These are phyloP conservation scores for Fusarium zealandicum DNA, from an alignment of 2,329 filamentous ascomycete genomes.

Conservation along the genomic window DNA sequence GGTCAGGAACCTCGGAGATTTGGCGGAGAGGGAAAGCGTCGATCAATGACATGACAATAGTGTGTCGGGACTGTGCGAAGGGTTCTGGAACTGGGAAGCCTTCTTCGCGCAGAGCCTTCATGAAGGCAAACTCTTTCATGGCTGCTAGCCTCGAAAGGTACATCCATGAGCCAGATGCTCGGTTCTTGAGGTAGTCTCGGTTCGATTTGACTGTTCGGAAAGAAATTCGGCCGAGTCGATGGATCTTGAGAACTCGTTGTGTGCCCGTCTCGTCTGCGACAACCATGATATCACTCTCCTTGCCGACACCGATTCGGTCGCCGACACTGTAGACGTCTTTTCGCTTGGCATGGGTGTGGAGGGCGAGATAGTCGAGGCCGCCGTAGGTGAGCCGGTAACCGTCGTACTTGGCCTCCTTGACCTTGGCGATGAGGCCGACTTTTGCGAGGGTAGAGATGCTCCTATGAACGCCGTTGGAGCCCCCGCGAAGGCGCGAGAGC, in stretches of 20 bases:
- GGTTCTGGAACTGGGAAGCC: slow-evolving; percentile 91
- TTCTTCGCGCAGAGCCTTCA: slow-evolving; percentile 83
- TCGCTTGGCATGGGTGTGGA: slow-evolving; percentile 85
- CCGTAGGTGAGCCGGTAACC: slow-evolving; percentile 97
- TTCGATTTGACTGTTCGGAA: slow-evolving; percentile 97
- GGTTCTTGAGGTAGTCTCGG: slow-evolving; percentile 89
- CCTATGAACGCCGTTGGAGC: slow-evolving; percentile 79
- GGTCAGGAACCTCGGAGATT: slow-evolving; percentile 82
- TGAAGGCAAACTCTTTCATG: slow-evolving; percentile 93
- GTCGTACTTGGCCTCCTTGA: slow-evolving; percentile 97
- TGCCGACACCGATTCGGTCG: slow-evolving; percentile 93
- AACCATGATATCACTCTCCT: slow-evolving; percentile 96
- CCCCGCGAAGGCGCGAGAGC: slow-evolving; percentile 80
- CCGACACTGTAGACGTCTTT: slow-evolving; percentile 90
- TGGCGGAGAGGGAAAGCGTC: slow-evolving; percentile 92
- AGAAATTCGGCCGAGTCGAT: slow-evolving; percentile 92
- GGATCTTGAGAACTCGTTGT: slow-evolving; percentile 91
- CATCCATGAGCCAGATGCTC: slow-evolving; percentile 89
- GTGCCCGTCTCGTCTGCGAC: slow-evolving; percentile 80
- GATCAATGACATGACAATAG: slow-evolving; percentile 93
- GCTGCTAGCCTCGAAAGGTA: slow-evolving; percentile 93
- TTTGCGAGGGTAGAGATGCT: slow-evolving; percentile 93
- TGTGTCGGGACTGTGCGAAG: slow-evolving; percentile 88
- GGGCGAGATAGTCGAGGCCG: slow-evolving; percentile 94
- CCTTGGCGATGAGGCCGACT: slow-evolving; percentile 85